Conservation (phyloP, 768 basidiomycete species). For the Tulasnella sp. region DNA sequence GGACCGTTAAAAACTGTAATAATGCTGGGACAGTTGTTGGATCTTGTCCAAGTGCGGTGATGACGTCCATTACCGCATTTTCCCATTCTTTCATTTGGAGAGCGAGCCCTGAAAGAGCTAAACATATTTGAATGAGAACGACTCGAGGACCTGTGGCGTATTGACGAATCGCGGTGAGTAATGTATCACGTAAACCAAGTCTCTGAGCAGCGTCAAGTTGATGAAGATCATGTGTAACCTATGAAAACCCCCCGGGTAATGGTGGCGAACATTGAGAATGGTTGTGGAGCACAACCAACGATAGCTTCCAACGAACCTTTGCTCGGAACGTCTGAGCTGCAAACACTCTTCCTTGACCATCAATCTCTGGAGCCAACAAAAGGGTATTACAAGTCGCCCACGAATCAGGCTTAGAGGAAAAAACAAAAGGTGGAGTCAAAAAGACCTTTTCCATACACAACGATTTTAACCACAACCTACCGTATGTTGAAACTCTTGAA, state of each 20-base stretch:
- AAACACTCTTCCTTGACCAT: constrained; percentile 73
- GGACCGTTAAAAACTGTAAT: constrained; percentile 76
- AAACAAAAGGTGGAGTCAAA: background rate
- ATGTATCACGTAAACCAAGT: constrained; percentile 72
- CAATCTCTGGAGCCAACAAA: constrained; percentile 65
- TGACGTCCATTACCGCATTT: constrained; percentile 65
- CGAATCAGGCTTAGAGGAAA: constrained; percentile 65
- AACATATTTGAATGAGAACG: constrained; percentile 77
- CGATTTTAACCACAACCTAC: constrained; percentile 51
- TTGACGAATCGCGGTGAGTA: constrained; percentile 58
- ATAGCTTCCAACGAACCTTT: constrained; percentile 42
- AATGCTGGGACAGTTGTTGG: constrained; percentile 71
- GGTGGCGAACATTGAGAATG: constrained; percentile 2
- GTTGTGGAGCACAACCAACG: background rate
- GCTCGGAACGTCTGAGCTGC: constrained; percentile 93
- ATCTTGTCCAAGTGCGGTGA: constrained; percentile 73
- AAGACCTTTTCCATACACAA: background rate
- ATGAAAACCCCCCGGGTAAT: background rate
- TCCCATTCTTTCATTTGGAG: constrained; percentile 80
- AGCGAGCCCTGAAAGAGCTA: constrained; percentile 82
- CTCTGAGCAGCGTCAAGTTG: constrained; percentile 68
- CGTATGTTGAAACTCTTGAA: constrained; percentile 98
- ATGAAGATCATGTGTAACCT: constrained; percentile 92
- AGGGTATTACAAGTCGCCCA: constrained; percentile 93
- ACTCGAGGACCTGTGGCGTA: constrained; percentile 64